Conservation (phyloP, 2,329 filamentous ascomycete genomes). For the Aspergillus pseudotamarii region DNA sequence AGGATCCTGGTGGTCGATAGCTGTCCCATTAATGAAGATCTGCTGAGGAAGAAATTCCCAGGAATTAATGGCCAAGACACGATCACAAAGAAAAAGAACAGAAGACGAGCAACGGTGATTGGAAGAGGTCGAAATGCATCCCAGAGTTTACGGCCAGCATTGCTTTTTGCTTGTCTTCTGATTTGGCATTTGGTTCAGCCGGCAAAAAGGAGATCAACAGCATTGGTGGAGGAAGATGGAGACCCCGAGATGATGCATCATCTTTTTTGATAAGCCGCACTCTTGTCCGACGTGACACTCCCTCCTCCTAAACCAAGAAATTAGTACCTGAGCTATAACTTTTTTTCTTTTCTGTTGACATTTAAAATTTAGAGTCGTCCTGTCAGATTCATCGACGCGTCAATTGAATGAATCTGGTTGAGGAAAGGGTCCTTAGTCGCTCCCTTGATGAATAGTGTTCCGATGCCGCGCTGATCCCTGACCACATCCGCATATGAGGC, state of each 20-base stretch:
- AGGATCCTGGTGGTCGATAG: neutral
- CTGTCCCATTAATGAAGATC: neutral
- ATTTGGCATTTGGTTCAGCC: neutral
- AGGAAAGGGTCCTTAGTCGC: neutral
- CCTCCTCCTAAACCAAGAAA: neutral
- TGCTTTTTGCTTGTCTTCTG: neutral
- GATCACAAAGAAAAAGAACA: neutral
- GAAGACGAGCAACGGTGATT: neutral
- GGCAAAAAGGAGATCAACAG: neutral
- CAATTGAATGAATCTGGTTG: neutral
- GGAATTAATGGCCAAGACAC: neutral
- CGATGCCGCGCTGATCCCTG: neutral
- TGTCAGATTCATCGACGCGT: neutral
- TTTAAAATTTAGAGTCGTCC: neutral
- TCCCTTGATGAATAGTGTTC: neutral
- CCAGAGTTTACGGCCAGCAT: neutral
- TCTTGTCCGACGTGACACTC: neutral
- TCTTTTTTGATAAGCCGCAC: neutral
- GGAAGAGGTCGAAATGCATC: neutral
- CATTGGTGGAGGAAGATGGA: neutral
- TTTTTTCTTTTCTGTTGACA: neutral
- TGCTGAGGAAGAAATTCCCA: neutral
- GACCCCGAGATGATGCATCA: conserved; percentile 1
- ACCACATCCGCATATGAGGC: conserved; percentile 2
- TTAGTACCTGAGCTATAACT: neutral